A percentile compares a stretch with the other conserved stretches of the same genome.
phyloP scores from a whole-genome alignment of 163 green algal species.

The Scenedesmus sp. region DNA sequence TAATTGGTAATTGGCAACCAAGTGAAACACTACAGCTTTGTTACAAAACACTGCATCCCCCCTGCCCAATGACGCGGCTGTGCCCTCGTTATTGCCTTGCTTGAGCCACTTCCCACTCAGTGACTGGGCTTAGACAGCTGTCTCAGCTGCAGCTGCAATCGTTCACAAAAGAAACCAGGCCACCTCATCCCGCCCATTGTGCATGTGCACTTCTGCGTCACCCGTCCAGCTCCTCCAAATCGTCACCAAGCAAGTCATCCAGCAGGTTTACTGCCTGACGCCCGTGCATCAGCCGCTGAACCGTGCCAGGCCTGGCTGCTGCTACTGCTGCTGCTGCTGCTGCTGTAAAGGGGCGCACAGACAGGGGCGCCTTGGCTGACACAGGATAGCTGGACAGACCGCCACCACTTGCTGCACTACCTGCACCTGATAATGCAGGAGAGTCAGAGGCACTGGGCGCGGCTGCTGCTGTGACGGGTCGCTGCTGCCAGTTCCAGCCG shows the following conservation, averaged over 20 bases:
- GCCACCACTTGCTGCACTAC: background rate
- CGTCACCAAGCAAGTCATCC: conserved; percentile 27
- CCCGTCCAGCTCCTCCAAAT: conserved; percentile 2
- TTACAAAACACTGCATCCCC: too few relatives aligned
- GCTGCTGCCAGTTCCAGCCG: background rate
- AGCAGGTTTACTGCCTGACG: conserved; percentile 1
- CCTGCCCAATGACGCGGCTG: too few relatives aligned
- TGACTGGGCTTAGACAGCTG: too few relatives aligned
- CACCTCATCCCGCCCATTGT: background rate
- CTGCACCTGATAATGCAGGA: background rate
- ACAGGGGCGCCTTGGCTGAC: background rate
- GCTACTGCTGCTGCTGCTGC: background rate
- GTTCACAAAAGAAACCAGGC: too few relatives aligned
- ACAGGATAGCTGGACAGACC: background rate
- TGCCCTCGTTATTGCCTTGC: too few relatives aligned
- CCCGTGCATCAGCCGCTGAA: background rate
- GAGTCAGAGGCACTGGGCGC: background rate
- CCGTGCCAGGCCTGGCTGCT: background rate
- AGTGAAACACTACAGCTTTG: too few relatives aligned
- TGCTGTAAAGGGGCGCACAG: background rate
- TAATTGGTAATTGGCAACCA: too few relatives aligned
- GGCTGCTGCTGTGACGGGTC: background rate
- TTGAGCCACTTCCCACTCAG: too few relatives aligned
- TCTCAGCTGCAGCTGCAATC: too few relatives aligned
- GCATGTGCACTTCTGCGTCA: background rate